Base-by-base conservation (phyloP, 805 yeast species). In the Ogataea trehalophila region DNA sequence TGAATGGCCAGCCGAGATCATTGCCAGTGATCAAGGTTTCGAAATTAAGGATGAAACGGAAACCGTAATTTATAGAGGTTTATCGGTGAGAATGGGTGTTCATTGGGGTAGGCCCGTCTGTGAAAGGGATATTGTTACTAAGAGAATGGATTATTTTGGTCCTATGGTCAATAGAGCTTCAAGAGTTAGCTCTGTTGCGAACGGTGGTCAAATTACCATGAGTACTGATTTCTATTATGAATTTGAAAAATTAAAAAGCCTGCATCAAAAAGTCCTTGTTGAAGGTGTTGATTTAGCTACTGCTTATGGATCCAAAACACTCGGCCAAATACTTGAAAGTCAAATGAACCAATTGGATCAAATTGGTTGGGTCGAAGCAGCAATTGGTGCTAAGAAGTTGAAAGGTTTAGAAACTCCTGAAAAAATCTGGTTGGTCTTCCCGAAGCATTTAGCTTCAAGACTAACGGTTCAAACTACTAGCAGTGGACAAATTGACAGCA, bases 61-160 rank as follows among this genome's bases (percentile, higher is more conserved):
- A 4, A 73, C 73, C 35, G 63, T 80, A 3, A 77, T 94, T 9
- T 94, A 84, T 68, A 74, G 94, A 48, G 99, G 99, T 2, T 70
- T 94, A 39, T 86, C 95, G 0, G 99, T 94, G 9, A 79, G 99
- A 61, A 94, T 94, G 98, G 99, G 99, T 51, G 79, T 89, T 38
- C 98, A 94, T 66, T 94, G 98, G 96, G 99, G 99, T 53, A 75
- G 85, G 1, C 98, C 99, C 0, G 97, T 92, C 38, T 88, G 95
- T 59, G 99, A 94, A 65, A 79, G 85, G 7, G 99, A 94, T 70
- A 85, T 92, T 50, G 91, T 91, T 45, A 94, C 99, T 0, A 81
- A 90, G 56, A 81, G 99, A 71, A 94, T 94, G 99, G 99, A 94
- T 69, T 94, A 94, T 67, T 86, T 94, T 58, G 99, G 99, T 0